A percentile compares a stretch with the other conserved stretches of the same genome.
These are phyloP conservation scores for Epichloe hybrida DNA, from an alignment of 2,329 filamentous ascomycete genomes.

Conservation along the genomic window DNA sequence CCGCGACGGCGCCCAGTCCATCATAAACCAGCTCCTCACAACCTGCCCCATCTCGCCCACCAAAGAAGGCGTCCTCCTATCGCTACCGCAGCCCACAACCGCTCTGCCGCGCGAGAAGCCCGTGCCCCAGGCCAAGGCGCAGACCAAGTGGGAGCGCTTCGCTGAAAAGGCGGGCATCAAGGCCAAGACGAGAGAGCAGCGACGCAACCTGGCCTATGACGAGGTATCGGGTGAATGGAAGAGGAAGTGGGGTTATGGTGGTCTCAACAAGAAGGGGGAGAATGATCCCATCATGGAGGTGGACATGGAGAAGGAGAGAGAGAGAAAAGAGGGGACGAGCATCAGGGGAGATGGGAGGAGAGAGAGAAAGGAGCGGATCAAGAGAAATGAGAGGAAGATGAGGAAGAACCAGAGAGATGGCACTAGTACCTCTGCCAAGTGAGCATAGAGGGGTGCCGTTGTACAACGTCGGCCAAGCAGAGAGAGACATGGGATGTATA, in stretches of 20 bases:
- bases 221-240: constrained; percentile 79
- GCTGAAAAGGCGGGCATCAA: constrained; percentile 95
- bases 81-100: constrained; percentile 58
- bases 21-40: constrained; percentile 88
- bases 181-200: constrained; percentile 67
- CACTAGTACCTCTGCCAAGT: not conserved
- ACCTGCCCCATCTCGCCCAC: constrained; percentile 69
- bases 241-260: constrained; percentile 90
- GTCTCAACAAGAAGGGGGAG: constrained; percentile 72
- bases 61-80: constrained; percentile 58
- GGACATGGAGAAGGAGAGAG: constrained; percentile 57
- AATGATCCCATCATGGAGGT: constrained; percentile 88
- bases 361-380: constrained; percentile 54
- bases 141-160: constrained; percentile 92
- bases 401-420: constrained; percentile 48
- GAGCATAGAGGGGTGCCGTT: not conserved
- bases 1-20: constrained; percentile 78
- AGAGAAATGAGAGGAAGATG: constrained; percentile 57
- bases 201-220: constrained; percentile 66
- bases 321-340: constrained; percentile 47
- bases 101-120: constrained; percentile 83
- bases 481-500: no score
- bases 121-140: constrained; percentile 64
- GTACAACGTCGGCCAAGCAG: no score
- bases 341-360: constrained; percentile 48